A percentile compares a stretch with the other conserved stretches of the same genome.
These are phyloP conservation scores for Uronychia binucleata DNA, from an alignment of 73 alveolate genomes.

Conservation along the genomic window DNA sequence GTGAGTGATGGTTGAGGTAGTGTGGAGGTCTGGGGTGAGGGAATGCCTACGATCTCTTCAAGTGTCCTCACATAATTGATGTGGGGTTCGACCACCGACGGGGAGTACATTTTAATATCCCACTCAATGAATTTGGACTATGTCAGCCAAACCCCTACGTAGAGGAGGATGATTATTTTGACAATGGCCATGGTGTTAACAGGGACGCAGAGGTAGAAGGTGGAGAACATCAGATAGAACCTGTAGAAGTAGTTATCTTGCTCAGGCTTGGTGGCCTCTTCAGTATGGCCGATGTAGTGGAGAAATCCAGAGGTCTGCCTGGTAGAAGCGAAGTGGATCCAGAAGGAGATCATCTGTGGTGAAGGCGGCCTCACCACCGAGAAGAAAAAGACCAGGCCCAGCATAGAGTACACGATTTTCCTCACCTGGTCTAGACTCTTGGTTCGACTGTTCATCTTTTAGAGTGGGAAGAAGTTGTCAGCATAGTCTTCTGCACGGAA, in stretches of 20 bases:
- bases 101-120: constrained; percentile 20
- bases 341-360: neutral
- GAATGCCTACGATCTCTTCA: neutral
- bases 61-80: constrained; percentile 17
- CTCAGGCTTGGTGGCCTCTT: neutral
- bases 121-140: constrained; percentile 18
- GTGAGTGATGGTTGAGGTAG: too few species aligned
- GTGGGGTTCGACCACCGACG: neutral
- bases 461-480: neutral
- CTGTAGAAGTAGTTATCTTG: neutral
- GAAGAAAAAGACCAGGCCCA: neutral
- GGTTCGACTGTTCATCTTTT: neutral
- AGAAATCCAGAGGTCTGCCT: neutral
- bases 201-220: constrained; percentile 7
- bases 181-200: constrained; percentile 2
- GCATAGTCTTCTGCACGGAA: neutral
- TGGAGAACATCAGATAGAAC: constrained; percentile 12
- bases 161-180: neutral
- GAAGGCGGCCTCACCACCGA: neutral
- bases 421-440: neutral
- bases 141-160: neutral
- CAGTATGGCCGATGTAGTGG: neutral
- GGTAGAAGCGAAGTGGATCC: neutral
- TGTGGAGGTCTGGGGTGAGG: too few species aligned
- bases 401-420: neutral